Evolutionary conservation across 148 eudicot genomes (phyloP).

Genomic region (Drosera capensis): DNA sequence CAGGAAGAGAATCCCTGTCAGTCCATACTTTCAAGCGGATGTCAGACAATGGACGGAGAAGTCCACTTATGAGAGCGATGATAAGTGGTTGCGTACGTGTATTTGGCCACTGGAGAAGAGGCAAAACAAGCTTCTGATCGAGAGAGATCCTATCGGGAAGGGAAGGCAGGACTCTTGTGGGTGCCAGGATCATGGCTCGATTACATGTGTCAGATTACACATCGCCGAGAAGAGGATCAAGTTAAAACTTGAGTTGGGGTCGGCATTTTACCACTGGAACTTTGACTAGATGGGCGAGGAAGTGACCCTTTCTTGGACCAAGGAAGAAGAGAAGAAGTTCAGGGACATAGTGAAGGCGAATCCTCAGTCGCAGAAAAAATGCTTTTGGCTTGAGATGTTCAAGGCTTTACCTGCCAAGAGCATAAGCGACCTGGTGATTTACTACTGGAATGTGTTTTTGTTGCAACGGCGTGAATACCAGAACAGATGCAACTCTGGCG

Average conservation of each 20-base stretch:
- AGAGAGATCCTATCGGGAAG: constrained; percentile 54
- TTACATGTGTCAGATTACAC: constrained; percentile 54
- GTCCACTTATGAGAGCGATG: constrained; percentile 28
- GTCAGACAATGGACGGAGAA: constrained; percentile 48
- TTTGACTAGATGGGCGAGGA: constrained; percentile 71
- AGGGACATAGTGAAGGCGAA: constrained; percentile 33
- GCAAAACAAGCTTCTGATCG: constrained; percentile 12
- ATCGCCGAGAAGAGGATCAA: constrained; percentile 36
- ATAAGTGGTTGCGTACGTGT: constrained; percentile 52
- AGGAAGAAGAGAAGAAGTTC: constrained; percentile 44
- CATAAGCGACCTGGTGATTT: constrained; percentile 53
- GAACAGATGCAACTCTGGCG: constrained; percentile 34
- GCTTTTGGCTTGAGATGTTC: constrained; percentile 44
- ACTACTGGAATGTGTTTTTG: constrained; percentile 70
- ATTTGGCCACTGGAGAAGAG: constrained; percentile 52
- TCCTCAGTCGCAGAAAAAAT: constrained; percentile 29
- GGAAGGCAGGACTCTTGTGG: constrained; percentile 56
- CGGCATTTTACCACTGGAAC: constrained; percentile 49
- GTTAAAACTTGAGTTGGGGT: constrained; percentile 50
- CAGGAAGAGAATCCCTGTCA: constrained; percentile 38
- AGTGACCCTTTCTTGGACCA: constrained; percentile 47
- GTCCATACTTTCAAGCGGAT: constrained; percentile 45
- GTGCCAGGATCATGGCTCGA: constrained; percentile 42
- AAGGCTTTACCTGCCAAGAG: constrained; percentile 28
- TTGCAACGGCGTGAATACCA: constrained; percentile 52